phyloP scores from a whole-genome alignment of 2,329 filamentous ascomycete genomes.

The Ophiostoma ulmi region DNA sequence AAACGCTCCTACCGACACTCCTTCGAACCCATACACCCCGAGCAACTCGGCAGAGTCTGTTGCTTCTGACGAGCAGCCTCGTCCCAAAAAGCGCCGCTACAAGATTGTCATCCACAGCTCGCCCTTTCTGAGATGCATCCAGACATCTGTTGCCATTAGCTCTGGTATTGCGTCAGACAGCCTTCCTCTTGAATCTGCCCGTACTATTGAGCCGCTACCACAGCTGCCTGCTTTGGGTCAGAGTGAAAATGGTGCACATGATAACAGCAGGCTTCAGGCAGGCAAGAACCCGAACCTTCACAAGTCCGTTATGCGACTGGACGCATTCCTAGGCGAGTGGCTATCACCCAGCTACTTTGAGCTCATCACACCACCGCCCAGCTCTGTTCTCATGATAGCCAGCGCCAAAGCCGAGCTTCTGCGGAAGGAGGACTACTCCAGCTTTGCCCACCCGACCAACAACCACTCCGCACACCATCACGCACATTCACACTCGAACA shows the following conservation, averaged over 20 bases:
- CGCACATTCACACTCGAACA: slow-evolving; percentile 28
- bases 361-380: slow-evolving; percentile 81
- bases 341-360: slow-evolving; percentile 90
- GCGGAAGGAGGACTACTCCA: slow-evolving; percentile 63
- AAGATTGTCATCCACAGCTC: slow-evolving; percentile 85
- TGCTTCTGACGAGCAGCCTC: slow-evolving; percentile 24
- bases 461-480: slow-evolving; percentile 25
- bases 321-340: slow-evolving; percentile 95
- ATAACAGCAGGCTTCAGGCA: background rate
- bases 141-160: slow-evolving; percentile 83
- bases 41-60: background rate
- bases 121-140: slow-evolving; percentile 88
- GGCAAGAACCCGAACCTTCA: slow-evolving; percentile 34
- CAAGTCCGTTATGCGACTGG: slow-evolving; percentile 68
- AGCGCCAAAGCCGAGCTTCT: slow-evolving; percentile 83
- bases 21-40: background rate
- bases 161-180: slow-evolving; percentile 70
- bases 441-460: slow-evolving; percentile 34
- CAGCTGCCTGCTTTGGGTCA: background rate
- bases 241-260: background rate
- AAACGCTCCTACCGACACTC: slow-evolving; percentile 40
- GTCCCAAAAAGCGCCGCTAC: slow-evolving; percentile 54
- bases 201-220: slow-evolving; percentile 18
- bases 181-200: slow-evolving; percentile 29
- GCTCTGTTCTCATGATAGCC: slow-evolving; percentile 79